These are phyloP conservation scores for Stachybotrys chlorohalonatus DNA, from an alignment of 2,329 filamentous ascomycete genomes.

Conservation along the genomic window DNA sequence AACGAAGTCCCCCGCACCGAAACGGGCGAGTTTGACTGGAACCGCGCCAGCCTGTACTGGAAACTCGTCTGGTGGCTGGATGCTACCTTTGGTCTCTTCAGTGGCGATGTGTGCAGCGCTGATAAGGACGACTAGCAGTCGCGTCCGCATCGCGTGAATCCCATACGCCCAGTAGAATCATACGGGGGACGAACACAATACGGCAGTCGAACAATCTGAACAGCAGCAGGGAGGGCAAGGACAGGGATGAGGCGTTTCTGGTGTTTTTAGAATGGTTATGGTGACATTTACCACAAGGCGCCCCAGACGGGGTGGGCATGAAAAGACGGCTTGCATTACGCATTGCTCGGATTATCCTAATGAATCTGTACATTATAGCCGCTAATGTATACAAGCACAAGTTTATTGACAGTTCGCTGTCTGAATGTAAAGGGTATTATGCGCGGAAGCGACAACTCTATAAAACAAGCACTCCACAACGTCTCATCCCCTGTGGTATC, in stretches of 20 bases:
- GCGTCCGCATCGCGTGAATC: conserved; percentile 1
- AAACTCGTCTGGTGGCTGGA: conserved; percentile 57
- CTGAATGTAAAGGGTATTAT: neutral
- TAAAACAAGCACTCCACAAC: neutral
- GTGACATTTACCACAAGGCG: neutral
- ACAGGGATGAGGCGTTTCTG: neutral
- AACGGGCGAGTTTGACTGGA: conserved; percentile 69
- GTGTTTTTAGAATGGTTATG: neutral
- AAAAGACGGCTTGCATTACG: neutral
- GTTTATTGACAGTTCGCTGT: neutral
- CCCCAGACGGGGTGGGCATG: neutral
- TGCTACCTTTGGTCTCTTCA: conserved; percentile 47
- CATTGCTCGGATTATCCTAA: neutral
- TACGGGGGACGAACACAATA: neutral
- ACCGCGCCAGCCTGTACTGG: conserved; percentile 58
- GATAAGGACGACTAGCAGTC: conserved; percentile 47
- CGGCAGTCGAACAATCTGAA: neutral
- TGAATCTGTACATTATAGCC: neutral
- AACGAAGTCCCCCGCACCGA: conserved; percentile 66
- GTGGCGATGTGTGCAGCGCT: conserved; percentile 45
- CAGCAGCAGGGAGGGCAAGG: neutral
- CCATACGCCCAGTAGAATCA: neutral
- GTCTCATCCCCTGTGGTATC: neutral
- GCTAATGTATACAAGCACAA: conserved; percentile 3
- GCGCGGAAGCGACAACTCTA: neutral